Evolutionary conservation across 2,329 filamentous ascomycete genomes (phyloP).

Genomic region (Stagonosporopsis rhizophila): DNA sequence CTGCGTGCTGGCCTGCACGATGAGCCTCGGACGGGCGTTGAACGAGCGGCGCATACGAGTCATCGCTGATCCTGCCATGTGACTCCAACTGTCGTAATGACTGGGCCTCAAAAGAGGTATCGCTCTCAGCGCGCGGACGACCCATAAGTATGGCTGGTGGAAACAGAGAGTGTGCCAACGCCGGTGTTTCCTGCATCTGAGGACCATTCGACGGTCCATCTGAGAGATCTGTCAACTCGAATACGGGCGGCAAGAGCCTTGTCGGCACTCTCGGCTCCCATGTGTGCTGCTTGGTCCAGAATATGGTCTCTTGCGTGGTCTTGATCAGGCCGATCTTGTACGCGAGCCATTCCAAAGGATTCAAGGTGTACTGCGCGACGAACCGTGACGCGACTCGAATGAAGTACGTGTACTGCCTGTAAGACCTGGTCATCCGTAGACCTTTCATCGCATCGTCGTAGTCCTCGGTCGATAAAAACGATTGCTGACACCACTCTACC

Average conservation of each 20-base stretch:
- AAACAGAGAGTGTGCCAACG: slow-evolving; percentile 29
- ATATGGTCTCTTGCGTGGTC: slow-evolving; percentile 29
- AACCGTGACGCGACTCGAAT: slow-evolving; percentile 20
- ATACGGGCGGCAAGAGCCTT: slow-evolving; percentile 9
- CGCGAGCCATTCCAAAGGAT: slow-evolving; percentile 24
- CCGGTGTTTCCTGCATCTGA: slow-evolving; percentile 25
- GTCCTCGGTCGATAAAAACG: slow-evolving; percentile 45
- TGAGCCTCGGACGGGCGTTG: slow-evolving; percentile 21
- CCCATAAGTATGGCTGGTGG: slow-evolving; percentile 23
- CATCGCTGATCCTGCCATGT: slow-evolving; percentile 9
- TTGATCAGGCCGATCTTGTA: slow-evolving; percentile 26
- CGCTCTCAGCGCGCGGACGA: slow-evolving; percentile 23
- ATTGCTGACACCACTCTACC: slow-evolving; percentile 48
- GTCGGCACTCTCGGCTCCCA: slow-evolving; percentile 8
- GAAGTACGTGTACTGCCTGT: slow-evolving; percentile 27
- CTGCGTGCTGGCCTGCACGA: not conserved
- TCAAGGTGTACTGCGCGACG: slow-evolving; percentile 20
- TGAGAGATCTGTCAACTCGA: slow-evolving; percentile 27
- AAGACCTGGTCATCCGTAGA: slow-evolving; percentile 34
- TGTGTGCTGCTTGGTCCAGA: slow-evolving; percentile 29
- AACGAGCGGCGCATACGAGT: slow-evolving; percentile 15
- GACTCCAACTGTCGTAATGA: not conserved
- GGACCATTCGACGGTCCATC: not conserved
- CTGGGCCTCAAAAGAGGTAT: slow-evolving; percentile 12
- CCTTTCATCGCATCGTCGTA: slow-evolving; percentile 39